Conservation (phyloP, 805 yeast genomes). For the Saccharomycopsis fodiens region DNA sequence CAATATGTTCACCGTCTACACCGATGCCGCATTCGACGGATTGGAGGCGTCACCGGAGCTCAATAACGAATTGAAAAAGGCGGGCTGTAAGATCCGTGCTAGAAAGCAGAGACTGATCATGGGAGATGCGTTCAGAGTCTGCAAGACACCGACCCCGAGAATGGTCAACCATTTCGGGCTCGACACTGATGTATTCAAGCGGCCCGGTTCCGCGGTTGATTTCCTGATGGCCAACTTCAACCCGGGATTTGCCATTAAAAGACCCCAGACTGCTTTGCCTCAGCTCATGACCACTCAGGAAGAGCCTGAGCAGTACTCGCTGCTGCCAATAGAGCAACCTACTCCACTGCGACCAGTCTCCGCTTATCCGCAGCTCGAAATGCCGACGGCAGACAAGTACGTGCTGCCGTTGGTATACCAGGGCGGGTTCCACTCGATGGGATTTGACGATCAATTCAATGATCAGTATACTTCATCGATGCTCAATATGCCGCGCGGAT, state of each 20-base stretch:
- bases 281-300: slow-evolving; percentile 19
- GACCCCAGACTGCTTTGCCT: slow-evolving; percentile 21
- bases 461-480: background rate
- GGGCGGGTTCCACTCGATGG: background rate
- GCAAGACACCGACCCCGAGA: slow-evolving; percentile 8
- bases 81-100: slow-evolving; percentile 21
- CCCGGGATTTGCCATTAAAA: slow-evolving; percentile 3
- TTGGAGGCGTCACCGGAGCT: slow-evolving; percentile 19
- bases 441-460: background rate
- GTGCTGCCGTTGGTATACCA: background rate
- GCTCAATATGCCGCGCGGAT: background rate
- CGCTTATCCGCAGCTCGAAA: background rate
- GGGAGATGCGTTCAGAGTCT: slow-evolving; percentile 4
- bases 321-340: slow-evolving; percentile 17
- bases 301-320: slow-evolving; percentile 5
- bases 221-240: slow-evolving; percentile 11
- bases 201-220: slow-evolving; percentile 19
- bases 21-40: slow-evolving; percentile 21
- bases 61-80: slow-evolving; percentile 18
- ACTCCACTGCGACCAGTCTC: slow-evolving; percentile 13
- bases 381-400: background rate
- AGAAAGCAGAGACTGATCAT: slow-evolving; percentile 12
- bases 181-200: slow-evolving; percentile 11
- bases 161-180: slow-evolving; percentile 19
- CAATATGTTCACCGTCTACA: slow-evolving; percentile 18